These are phyloP conservation scores for Ascochyta koolunga DNA, from an alignment of 2,329 filamentous ascomycete species.

Conservation along the genomic window DNA sequence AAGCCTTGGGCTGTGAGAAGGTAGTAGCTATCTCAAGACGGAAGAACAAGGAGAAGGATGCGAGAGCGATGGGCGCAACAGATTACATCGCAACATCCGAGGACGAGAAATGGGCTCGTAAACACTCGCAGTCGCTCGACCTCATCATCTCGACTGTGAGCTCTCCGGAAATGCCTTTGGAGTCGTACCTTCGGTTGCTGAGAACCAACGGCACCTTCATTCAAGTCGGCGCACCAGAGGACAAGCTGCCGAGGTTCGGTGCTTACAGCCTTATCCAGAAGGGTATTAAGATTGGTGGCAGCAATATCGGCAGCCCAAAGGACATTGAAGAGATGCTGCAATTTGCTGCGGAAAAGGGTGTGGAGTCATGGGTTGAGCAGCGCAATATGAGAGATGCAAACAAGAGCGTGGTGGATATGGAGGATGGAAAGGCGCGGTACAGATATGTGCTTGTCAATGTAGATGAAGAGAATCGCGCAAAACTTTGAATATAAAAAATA, in stretches of 20 bases:
- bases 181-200: constrained; percentile 66
- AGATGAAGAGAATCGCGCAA: constrained; percentile 32
- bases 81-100: constrained; percentile 62
- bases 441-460: constrained; percentile 45
- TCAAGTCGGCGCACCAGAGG: constrained; percentile 72
- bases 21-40: constrained; percentile 69
- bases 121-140: constrained; percentile 62
- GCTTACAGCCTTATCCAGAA: constrained; percentile 66
- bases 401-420: constrained; percentile 62
- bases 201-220: constrained; percentile 67
- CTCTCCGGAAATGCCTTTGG: constrained; percentile 66
- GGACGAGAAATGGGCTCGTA: constrained; percentile 63
- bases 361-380: constrained; percentile 68
- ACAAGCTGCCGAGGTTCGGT: constrained; percentile 59
- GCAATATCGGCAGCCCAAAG: constrained; percentile 58
- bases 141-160: constrained; percentile 66
- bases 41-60: constrained; percentile 64
- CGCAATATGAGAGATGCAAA: constrained; percentile 62
- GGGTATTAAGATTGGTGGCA: constrained; percentile 55
- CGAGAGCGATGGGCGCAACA: constrained; percentile 66
- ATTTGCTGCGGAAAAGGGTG: constrained; percentile 63
- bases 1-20: constrained; percentile 71
- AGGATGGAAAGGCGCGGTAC: constrained; percentile 59
- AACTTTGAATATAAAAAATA: constrained; percentile 18
- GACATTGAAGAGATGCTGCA: constrained; percentile 68